phyloP scores from a whole-genome alignment of 805 yeast species.

The Ogataea paraovalis region DNA sequence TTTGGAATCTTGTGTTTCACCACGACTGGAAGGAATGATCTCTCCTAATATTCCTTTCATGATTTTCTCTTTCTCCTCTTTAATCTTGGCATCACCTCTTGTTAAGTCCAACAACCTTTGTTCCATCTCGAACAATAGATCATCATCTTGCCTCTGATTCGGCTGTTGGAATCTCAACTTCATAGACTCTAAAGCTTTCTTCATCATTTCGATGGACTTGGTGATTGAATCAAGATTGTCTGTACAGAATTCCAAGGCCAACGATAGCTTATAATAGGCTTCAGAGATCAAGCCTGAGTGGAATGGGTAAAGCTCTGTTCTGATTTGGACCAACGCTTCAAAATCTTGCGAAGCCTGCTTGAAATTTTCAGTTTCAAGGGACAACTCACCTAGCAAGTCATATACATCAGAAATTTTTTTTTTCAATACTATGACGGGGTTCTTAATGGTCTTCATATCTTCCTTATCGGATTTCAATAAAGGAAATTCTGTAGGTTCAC shows the following conservation, averaged over 20 bases:
- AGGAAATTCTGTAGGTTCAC: slow-evolving; percentile 9
- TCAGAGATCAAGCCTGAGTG: slow-evolving; percentile 63
- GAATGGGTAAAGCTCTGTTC: slow-evolving; percentile 48
- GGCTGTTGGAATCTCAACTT: slow-evolving; percentile 35
- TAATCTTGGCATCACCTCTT: slow-evolving; percentile 45
- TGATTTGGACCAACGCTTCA: slow-evolving; percentile 49
- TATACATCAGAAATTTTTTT: slow-evolving; percentile 67
- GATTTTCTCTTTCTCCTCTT: slow-evolving; percentile 49
- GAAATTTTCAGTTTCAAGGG: slow-evolving; percentile 86
- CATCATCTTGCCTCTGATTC: slow-evolving; percentile 40
- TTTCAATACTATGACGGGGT: slow-evolving; percentile 35
- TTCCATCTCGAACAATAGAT: slow-evolving; percentile 51
- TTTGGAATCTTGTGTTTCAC: slow-evolving; percentile 20
- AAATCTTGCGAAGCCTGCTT: slow-evolving; percentile 73
- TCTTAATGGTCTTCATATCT: slow-evolving; percentile 14
- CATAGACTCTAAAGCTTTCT: slow-evolving; percentile 40
- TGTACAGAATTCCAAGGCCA: slow-evolving; percentile 69
- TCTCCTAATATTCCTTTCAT: slow-evolving; percentile 57
- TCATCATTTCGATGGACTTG: slow-evolving; percentile 45
- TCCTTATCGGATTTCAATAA: slow-evolving; percentile 20
- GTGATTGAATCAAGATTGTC: slow-evolving; percentile 52
- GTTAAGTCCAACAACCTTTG: slow-evolving; percentile 53
- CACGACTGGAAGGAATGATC: slow-evolving; percentile 15
- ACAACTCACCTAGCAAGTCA: slow-evolving; percentile 82
- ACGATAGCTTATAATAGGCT: slow-evolving; percentile 73